A percentile compares a stretch with the other conserved stretches of the same genome.
These are phyloP conservation scores for Buxus sempervirens DNA, from an alignment of 164 flowering plant species.

Conservation along the genomic window DNA sequence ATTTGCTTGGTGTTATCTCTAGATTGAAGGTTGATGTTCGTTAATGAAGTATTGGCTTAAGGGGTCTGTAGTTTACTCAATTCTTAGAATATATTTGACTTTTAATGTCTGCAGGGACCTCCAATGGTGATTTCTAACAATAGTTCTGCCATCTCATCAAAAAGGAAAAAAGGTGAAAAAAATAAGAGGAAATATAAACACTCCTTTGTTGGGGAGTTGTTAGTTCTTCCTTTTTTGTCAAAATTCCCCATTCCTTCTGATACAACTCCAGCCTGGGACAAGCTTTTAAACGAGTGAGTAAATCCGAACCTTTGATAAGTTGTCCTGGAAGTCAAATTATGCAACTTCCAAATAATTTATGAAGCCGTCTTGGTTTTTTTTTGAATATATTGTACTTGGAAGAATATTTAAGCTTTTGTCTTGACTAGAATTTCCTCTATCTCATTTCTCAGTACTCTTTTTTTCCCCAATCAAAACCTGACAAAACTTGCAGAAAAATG, in stretches of 20 bases:
- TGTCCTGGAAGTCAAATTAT: background rate
- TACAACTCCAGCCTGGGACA: conserved; percentile 26
- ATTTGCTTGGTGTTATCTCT: conserved; percentile 79
- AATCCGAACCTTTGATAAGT: background rate
- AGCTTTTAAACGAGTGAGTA: conserved; percentile 47
- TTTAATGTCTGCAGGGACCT: conserved; percentile 54
- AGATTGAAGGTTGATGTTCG: conserved; percentile 56
- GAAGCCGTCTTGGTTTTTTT: no score
- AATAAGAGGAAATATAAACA: conserved; percentile 38
- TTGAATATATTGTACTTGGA: background rate
- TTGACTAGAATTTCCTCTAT: no score
- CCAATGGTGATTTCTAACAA: conserved; percentile 26
- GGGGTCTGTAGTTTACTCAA: background rate
- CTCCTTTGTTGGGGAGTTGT: conserved; percentile 59
- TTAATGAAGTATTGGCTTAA: background rate
- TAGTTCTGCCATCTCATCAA: conserved; percentile 37
- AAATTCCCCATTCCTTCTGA: conserved; percentile 64
- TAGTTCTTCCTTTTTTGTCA: conserved; percentile 76
- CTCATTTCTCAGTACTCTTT: no score
- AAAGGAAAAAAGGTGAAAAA: conserved; percentile 75
- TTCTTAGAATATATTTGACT: background rate
- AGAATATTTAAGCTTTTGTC: background rate
- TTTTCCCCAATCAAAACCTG: no score
- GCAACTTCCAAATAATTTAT: background rate
- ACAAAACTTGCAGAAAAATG: no score